Base-by-base conservation (phyloP, 2,329 filamentous ascomycete species). In the Xylariaceae sp. region DNA sequence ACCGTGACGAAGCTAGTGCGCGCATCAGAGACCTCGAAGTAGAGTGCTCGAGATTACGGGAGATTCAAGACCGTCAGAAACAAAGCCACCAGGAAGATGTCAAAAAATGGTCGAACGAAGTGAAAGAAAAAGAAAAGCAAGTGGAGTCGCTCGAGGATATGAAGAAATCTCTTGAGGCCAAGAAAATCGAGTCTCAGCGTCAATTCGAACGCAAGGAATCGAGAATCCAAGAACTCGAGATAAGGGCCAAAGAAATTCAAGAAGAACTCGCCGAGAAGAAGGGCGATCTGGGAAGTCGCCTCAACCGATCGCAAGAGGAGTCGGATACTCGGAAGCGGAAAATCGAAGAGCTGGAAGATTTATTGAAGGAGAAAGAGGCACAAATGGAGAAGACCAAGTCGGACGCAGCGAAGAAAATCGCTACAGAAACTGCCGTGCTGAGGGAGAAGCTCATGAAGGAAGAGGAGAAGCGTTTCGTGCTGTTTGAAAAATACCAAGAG, bases 401-500 rank as follows among this genome's bases (percentile, higher is more conserved):
- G 11, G 96, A 93, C 69, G 84, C 89, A 39, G 84, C 83, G 50
- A 89, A 96, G 75, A 88, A 96, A 65, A 79, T 86, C 41, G 81
- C 87, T 47, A 84, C 60, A 12, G 62, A 63, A 44, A 66, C 62
- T 2, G 58, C 90, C 64, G 79, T 82, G 34, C 85, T 89, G 1
- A 84, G 88, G 51, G 84, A 90, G 59, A 96, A 94, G 66, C 77
- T 99, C 28, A 87, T 94, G 57, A 90, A 87, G 63, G 94, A 97
- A 67, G 94, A 99, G 72, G 94, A 89, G 1, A 77, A 96, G 46
- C 84, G 94, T 13, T 83, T 94, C 18, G 93, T 95, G 61, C 80
- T 99, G 0, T 96, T 97, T 75, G 97, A 97, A 71, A 94, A 96
- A 69, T 93, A 99, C 43, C 91, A 99, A 69, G 94, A 99, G 66